A percentile compares a stretch with the other conserved stretches of the same genome.
phyloP scores from a whole-genome alignment of 495 filamentous ascomycete species.

The Aspergillus baeticus region DNA sequence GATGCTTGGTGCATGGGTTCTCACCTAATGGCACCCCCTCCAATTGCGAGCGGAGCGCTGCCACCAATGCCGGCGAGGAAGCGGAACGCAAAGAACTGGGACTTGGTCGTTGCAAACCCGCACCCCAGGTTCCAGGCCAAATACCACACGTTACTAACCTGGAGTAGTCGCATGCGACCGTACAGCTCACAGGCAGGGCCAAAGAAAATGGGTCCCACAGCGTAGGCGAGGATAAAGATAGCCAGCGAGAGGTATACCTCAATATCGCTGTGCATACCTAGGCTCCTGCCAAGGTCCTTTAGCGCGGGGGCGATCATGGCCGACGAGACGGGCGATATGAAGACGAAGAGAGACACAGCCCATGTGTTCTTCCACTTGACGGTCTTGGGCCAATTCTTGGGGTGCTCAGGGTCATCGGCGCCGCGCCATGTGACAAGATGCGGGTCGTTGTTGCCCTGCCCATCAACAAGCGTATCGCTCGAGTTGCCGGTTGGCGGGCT shows the following conservation, averaged over 20 bases:
- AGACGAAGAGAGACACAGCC: conserved; percentile 61
- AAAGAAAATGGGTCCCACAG: conserved; percentile 65
- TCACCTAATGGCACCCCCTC: conserved; percentile 18
- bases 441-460: not conserved
- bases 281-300: conserved; percentile 51
- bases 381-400: conserved; percentile 53
- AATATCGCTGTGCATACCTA: conserved; percentile 55
- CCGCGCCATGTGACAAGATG: conserved; percentile 49
- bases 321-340: conserved; percentile 70
- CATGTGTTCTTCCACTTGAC: conserved; percentile 64
- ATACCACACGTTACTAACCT: conserved; percentile 64
- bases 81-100: conserved; percentile 53
- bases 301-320: conserved; percentile 74
- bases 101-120: conserved; percentile 47
- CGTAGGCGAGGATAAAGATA: conserved; percentile 77
- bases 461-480: conserved; percentile 1
- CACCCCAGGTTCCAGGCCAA: conserved; percentile 57
- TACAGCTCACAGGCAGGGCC: conserved; percentile 75
- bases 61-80: conserved; percentile 60
- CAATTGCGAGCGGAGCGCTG: conserved; percentile 49
- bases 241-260: conserved; percentile 61
- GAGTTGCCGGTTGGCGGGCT: not conserved
- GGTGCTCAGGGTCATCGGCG: conserved; percentile 56
- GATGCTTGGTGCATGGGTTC: not conserved
- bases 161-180: conserved; percentile 62